Evolutionary conservation across 805 yeast genomes (phyloP).

Genomic region (Metschnikowia picachoensis): DNA sequence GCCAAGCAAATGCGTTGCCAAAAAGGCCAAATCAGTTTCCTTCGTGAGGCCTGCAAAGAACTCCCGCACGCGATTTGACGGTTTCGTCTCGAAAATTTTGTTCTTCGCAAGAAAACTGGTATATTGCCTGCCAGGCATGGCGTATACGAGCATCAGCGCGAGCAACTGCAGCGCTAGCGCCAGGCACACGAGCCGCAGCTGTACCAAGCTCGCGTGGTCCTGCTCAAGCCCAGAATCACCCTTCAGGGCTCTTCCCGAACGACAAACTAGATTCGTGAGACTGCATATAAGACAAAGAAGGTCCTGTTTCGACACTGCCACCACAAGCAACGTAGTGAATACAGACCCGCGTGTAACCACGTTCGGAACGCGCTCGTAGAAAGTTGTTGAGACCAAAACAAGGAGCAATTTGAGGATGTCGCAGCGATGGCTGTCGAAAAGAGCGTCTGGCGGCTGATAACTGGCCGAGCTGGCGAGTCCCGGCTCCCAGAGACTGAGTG

Average conservation of each 20-base stretch:
- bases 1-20: slow-evolving; percentile 45
- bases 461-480: slow-evolving; percentile 58
- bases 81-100: slow-evolving; percentile 28
- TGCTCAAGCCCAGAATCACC: slow-evolving; percentile 45
- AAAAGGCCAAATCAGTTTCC: slow-evolving; percentile 49
- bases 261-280: slow-evolving; percentile 57
- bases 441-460: slow-evolving; percentile 23
- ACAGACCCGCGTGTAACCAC: slow-evolving; percentile 54
- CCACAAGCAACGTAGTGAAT: slow-evolving; percentile 53
- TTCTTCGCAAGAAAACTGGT: slow-evolving; percentile 16
- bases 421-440: slow-evolving; percentile 58
- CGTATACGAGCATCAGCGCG: slow-evolving; percentile 57
- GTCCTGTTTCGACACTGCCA: slow-evolving; percentile 46
- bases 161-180: slow-evolving; percentile 60
- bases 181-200: slow-evolving; percentile 45
- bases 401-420: slow-evolving; percentile 63
- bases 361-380: slow-evolving; percentile 46
- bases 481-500: slow-evolving; percentile 63
- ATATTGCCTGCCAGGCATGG: slow-evolving; percentile 45
- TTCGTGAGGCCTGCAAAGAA: slow-evolving; percentile 52
- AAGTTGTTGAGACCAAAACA: slow-evolving; percentile 55
- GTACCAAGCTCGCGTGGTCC: slow-evolving; percentile 26
- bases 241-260: slow-evolving; percentile 40
- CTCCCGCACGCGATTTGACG: slow-evolving; percentile 46
- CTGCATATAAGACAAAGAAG: slow-evolving; percentile 60